A percentile compares a stretch with the other conserved stretches of the same genome.
Evolutionary conservation across 2,329 filamentous ascomycete genomes (phyloP).

Genomic region (Dendryphion nanum): DNA sequence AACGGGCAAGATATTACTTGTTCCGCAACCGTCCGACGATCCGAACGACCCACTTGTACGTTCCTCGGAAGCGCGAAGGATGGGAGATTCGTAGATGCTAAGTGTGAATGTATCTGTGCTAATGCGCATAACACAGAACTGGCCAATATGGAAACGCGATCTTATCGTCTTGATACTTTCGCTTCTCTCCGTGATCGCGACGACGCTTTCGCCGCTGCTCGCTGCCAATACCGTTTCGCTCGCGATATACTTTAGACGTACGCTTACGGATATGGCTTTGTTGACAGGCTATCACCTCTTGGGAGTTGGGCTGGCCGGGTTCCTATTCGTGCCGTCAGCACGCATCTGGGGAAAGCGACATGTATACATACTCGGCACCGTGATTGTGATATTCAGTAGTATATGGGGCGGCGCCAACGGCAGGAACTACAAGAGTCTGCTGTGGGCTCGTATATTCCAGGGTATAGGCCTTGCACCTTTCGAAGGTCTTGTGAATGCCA

Average conservation of each 20-base stretch:
- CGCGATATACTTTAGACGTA: constrained; percentile 61
- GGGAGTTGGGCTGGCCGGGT: constrained; percentile 75
- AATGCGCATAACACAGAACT: constrained; percentile 55
- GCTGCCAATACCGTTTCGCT: constrained; percentile 84
- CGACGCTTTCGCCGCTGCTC: constrained; percentile 79
- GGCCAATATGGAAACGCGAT: constrained; percentile 85
- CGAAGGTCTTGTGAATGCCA: constrained; percentile 84
- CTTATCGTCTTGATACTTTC: constrained; percentile 76
- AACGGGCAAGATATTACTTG: constrained; percentile 72
- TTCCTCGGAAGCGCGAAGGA: constrained; percentile 6
- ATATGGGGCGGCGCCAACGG: constrained; percentile 74
- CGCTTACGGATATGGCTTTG: constrained; percentile 74
- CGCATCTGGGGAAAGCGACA: constrained; percentile 93
- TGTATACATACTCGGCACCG: constrained; percentile 73
- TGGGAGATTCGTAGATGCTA: no score
- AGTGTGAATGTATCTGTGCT: no score
- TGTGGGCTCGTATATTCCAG: constrained; percentile 80
- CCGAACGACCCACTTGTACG: constrained; percentile 80
- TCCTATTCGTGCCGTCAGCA: constrained; percentile 83
- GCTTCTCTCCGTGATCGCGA: constrained; percentile 77
- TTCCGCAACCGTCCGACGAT: constrained; percentile 88
- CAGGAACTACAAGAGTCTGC: constrained; percentile 66
- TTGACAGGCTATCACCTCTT: constrained; percentile 86
- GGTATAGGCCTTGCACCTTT: constrained; percentile 85
- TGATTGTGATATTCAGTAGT: constrained; percentile 71